Evolutionary conservation across 1,284 basidiomycete species (phyloP).

Genomic region (Boletus smithii): DNA sequence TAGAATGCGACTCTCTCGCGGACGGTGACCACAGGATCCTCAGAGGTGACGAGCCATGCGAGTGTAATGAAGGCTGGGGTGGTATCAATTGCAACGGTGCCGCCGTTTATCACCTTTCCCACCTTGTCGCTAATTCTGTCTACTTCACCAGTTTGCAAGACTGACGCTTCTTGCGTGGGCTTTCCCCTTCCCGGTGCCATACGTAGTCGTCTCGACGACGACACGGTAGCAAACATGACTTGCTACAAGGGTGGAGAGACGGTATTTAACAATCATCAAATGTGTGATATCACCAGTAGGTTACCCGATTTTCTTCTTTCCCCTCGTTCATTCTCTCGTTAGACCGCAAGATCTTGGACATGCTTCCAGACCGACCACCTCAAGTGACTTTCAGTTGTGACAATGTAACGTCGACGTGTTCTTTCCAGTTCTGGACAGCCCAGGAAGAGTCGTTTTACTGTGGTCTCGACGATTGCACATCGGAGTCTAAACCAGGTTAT

Average conservation of each 20-base stretch:
- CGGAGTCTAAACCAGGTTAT: conserved; percentile 50
- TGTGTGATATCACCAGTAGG: conserved; percentile 96
- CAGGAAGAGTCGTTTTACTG: conserved; percentile 96
- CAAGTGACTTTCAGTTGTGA: conserved; percentile 95
- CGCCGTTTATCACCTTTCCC: conserved; percentile 20
- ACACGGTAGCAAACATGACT: conserved; percentile 70
- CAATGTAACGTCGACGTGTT: conserved; percentile 57
- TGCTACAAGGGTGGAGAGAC: conserved; percentile 93
- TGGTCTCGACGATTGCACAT: conserved; percentile 66
- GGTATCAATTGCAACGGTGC: conserved; percentile 96
- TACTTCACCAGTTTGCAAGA: conserved; percentile 72
- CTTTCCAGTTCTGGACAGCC: conserved; percentile 98
- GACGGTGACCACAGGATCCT: conserved; percentile 85
- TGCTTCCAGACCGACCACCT: conserved; percentile 83
- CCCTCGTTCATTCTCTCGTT: conserved; percentile 5
- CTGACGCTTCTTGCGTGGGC: conserved; percentile 70
- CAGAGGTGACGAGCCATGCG: conserved; percentile 74
- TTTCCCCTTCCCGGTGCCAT: conserved; percentile 64
- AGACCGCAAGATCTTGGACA: conserved; percentile 89
- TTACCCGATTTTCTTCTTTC: conserved; percentile 9
- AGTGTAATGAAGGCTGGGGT: conserved; percentile 92
- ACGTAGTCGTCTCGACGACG: conserved; percentile 41
- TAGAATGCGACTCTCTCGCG: conserved; percentile 87
- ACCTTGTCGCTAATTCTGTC: not conserved
- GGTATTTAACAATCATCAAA: conserved; percentile 90